These are phyloP conservation scores for Arctium lappa DNA, from an alignment of 129 eudicot species.

Conservation along the genomic window DNA sequence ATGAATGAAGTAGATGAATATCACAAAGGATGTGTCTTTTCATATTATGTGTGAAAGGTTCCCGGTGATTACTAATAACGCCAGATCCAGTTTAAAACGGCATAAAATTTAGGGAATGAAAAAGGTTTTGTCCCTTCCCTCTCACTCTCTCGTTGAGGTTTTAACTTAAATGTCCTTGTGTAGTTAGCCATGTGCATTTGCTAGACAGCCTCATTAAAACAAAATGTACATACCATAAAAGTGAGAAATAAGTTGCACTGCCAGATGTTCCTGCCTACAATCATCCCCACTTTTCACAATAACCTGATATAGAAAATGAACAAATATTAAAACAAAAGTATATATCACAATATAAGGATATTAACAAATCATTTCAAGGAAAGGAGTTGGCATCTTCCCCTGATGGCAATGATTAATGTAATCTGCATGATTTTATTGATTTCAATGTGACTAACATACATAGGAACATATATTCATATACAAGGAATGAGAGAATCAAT, in stretches of 20 bases:
- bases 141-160: no score
- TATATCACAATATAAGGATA: background rate
- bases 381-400: background rate
- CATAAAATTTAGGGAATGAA: no score
- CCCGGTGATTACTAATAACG: no score
- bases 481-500: background rate
- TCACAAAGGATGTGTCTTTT: no score
- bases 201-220: no score
- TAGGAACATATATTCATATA: no score
- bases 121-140: no score
- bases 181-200: no score
- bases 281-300: slow-evolving; percentile 90
- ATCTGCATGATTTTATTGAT: background rate
- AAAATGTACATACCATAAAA: slow-evolving; percentile 51
- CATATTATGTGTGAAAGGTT: no score
- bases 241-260: slow-evolving; percentile 79
- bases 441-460: background rate
- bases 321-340: background rate
- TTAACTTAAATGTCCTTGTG: no score
- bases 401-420: background rate
- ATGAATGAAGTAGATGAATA: no score
- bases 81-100: no score
- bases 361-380: background rate
- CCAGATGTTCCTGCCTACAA: slow-evolving; percentile 82
- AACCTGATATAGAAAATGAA: slow-evolving; percentile 28